phyloP scores from a whole-genome alignment of 1,284 basidiomycete genomes.

The Rhodotorula sp. region DNA sequence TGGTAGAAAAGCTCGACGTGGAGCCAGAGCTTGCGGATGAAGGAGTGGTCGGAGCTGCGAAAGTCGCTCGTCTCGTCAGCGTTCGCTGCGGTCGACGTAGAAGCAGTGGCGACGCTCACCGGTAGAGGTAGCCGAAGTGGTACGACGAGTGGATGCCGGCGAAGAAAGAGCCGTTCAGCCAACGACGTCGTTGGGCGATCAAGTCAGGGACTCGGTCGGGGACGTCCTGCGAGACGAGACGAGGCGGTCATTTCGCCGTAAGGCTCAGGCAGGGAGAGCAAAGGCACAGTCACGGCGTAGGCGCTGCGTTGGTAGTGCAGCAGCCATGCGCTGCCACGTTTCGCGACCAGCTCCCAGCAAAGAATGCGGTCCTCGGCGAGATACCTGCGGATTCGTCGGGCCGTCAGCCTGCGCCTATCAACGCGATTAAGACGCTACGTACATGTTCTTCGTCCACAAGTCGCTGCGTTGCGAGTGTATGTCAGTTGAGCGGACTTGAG shows the following conservation, averaged over 20 bases:
- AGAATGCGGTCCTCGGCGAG: slow-evolving; percentile 59
- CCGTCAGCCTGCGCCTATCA: slow-evolving; percentile 15
- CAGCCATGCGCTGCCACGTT: slow-evolving; percentile 79
- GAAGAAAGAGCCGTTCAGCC: slow-evolving; percentile 97
- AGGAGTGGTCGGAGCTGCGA: slow-evolving; percentile 64
- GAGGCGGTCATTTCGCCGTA: background rate
- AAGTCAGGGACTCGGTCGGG: slow-evolving; percentile 70
- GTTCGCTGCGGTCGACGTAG: slow-evolving; percentile 85
- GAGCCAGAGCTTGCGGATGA: slow-evolving; percentile 86
- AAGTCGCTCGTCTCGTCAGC: background rate
- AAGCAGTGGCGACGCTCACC: slow-evolving; percentile 54
- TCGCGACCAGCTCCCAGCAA: slow-evolving; percentile 91
- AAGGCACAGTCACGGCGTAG: slow-evolving; percentile 83
- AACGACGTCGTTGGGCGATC: slow-evolving; percentile 90
- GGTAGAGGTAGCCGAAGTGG: slow-evolving; percentile 51
- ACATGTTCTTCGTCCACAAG: slow-evolving; percentile 80
- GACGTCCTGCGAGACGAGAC: slow-evolving; percentile 27
- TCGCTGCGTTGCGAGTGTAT: slow-evolving; percentile 5
- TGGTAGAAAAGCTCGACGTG: slow-evolving; percentile 94
- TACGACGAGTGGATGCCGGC: slow-evolving; percentile 63
- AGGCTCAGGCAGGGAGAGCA: slow-evolving; percentile 54
- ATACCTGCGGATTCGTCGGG: background rate
- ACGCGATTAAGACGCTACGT: slow-evolving; percentile 54
- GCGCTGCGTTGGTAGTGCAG: slow-evolving; percentile 92
- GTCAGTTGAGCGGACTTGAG: background rate